Evolutionary conservation across 176 grass and related monocot genomes (phyloP).

Genomic region (Avena eriantha): DNA sequence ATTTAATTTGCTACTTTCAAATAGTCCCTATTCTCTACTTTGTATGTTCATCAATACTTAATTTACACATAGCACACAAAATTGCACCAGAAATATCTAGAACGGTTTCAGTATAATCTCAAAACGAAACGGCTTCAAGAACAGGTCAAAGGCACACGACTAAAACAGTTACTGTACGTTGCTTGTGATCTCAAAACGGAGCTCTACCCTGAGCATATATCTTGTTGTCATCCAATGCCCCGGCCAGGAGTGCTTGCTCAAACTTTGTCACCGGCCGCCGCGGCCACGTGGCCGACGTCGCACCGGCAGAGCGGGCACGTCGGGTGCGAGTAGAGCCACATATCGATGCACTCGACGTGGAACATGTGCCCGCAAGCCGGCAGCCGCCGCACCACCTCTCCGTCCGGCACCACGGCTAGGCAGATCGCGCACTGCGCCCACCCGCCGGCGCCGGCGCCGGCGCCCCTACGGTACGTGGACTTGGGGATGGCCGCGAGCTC

Average conservation of each 20-base stretch:
- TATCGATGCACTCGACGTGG: constrained; percentile 69
- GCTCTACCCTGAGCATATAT: background rate
- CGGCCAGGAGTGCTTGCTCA: background rate
- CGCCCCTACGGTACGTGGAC: background rate
- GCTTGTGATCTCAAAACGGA: background rate
- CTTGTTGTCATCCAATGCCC: background rate
- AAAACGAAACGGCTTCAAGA: background rate
- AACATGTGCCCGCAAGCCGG: constrained; percentile 66
- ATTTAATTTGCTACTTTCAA: background rate
- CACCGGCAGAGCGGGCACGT: constrained; percentile 75
- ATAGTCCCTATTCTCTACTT: background rate
- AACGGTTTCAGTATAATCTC: background rate
- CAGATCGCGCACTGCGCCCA: constrained; percentile 59
- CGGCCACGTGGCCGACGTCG: constrained; percentile 23
- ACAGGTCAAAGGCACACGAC: background rate
- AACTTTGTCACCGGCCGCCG: background rate
- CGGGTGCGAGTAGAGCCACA: constrained; percentile 56
- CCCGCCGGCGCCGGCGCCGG: background rate
- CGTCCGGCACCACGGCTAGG: constrained; percentile 47
- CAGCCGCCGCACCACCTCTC: constrained; percentile 48
- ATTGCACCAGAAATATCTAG: background rate
- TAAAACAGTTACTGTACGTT: background rate
- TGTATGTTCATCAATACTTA: background rate
- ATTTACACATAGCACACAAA: background rate
- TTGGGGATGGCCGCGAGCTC: constrained; percentile 36